Evolutionary conservation across 2,329 filamentous ascomycete species (phyloP), one percentile per base, ranked within the genome.

Genomic region (Endocalyx cinctus): DNA sequence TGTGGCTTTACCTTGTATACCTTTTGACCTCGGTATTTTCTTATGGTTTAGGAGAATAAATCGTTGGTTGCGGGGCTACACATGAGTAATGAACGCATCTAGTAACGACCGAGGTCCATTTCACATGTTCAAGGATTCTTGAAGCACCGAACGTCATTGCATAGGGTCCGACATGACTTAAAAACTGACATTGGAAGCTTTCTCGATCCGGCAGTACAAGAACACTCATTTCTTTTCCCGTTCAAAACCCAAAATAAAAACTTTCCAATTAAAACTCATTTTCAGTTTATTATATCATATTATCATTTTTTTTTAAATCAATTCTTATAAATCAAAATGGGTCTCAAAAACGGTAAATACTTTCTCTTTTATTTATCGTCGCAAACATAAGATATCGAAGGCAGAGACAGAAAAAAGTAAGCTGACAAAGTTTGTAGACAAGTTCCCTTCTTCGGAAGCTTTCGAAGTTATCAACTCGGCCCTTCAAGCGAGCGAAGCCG

Each of bases 361-460:
- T 23, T 5, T 5, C 33, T 22, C 22, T n/a, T 19, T 17, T 14
- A 19, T 17, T n/a, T 18, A 23, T 16, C 14, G 19, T 5, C 20
- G 20, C 20, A 8, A 23, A 8, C 8, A 8, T 23, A 23, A 23
- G 8, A 23, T 23, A 23, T 8, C 20, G 8, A 8, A 8, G 20
- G 20, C n/a, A n/a, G n/a, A n/a, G n/a, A n/a, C n/a, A n/a, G n/a
- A n/a, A n/a, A n/a, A n/a, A n/a, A n/a, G n/a, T n/a, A n/a, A n/a
- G 34, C 38, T 38, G 28, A 48, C 30, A 17, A 10, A 25, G 17
- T 26, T 5, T 17, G 25, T 50, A 88, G 84, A 79, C 63, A 80
- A 81, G 48, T 96, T 95, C 67, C 90, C 92, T 46, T 79, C 90
- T 55, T 97, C 92, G 39, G 81, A 67, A 47, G 88, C 89, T 49